Percentiles rank a stretch among this genome's conserved stretches.
phyloP scores from a whole-genome alignment of 169 alveolate genomes.

The Pseudocohnilembus persalinus region DNA sequence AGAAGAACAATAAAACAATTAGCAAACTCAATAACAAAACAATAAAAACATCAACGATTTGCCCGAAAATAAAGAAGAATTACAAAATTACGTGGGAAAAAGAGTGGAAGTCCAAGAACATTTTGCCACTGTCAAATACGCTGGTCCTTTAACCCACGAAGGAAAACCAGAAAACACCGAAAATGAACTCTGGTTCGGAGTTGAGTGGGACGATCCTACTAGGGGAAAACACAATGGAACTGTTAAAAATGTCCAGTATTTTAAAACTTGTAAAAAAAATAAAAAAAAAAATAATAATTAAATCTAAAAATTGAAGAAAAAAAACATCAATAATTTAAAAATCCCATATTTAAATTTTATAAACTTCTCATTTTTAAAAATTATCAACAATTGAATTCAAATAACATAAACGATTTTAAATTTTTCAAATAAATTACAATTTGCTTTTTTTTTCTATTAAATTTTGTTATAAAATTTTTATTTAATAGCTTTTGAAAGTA shows the following conservation, averaged over 20 bases:
- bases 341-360: too few species aligned
- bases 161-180: slow-evolving; percentile 63
- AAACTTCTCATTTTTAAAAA: too few species aligned
- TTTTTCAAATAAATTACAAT: too few species aligned
- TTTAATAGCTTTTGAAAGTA: too few species aligned
- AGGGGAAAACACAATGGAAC: slow-evolving; percentile 74
- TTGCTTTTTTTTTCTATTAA: too few species aligned
- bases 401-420: too few species aligned
- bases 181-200: slow-evolving; percentile 59
- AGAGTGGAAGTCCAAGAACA: slow-evolving; percentile 59
- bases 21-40: background rate
- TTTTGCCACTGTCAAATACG: slow-evolving; percentile 62
- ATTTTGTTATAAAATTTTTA: too few species aligned
- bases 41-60: background rate
- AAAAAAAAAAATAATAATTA: slow-evolving; percentile 44
- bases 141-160: slow-evolving; percentile 67
- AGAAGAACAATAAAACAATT: background rate
- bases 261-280: too few species aligned
- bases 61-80: too few species aligned
- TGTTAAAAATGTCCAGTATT: slow-evolving; percentile 59
- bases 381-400: too few species aligned
- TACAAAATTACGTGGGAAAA: slow-evolving; percentile 32
- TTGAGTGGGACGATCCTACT: slow-evolving; percentile 67
- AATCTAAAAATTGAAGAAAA: background rate
- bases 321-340: too few species aligned